A percentile compares a stretch with the other conserved stretches of the same genome.
Evolutionary conservation across 179 eudicot species (phyloP).

Genomic region (Pouteria campechiana): DNA sequence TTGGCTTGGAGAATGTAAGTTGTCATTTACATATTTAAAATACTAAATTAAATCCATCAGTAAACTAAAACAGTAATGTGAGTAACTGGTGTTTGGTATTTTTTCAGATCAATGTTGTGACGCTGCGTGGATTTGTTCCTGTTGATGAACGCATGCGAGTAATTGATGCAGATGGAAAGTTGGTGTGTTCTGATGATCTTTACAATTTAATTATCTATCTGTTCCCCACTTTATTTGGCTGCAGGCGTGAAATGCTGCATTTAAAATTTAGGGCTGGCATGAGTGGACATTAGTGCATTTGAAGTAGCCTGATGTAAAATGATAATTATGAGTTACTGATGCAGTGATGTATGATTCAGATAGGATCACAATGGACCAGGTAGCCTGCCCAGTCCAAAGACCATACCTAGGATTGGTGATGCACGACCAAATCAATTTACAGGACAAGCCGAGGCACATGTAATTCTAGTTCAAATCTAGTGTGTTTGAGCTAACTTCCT

Average conservation of each 20-base stretch:
- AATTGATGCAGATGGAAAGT: constrained; percentile 72
- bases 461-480: too few species aligned
- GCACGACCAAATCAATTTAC: too few species aligned
- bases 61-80: background rate
- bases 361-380: too few species aligned
- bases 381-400: too few species aligned
- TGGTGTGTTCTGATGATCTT: constrained; percentile 25
- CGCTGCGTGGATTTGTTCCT: constrained; percentile 95
- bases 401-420: too few species aligned
- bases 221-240: too few species aligned
- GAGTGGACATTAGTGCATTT: background rate
- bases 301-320: constrained; percentile 2
- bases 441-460: too few species aligned
- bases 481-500: too few species aligned
- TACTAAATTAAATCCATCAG: background rate
- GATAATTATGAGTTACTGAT: too few species aligned
- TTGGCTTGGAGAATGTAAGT: constrained; percentile 90
- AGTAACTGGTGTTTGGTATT: background rate
- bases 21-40: background rate
- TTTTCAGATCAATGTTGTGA: constrained; percentile 76
- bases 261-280: too few species aligned
- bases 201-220: constrained; percentile 1
- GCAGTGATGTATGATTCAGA: too few species aligned
- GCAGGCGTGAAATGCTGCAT: too few species aligned
- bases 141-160: constrained; percentile 98